A percentile compares a stretch with the other conserved stretches of the same genome.
Evolutionary conservation across 768 basidiomycete genomes (phyloP).

Genomic region (Trametes punicea): DNA sequence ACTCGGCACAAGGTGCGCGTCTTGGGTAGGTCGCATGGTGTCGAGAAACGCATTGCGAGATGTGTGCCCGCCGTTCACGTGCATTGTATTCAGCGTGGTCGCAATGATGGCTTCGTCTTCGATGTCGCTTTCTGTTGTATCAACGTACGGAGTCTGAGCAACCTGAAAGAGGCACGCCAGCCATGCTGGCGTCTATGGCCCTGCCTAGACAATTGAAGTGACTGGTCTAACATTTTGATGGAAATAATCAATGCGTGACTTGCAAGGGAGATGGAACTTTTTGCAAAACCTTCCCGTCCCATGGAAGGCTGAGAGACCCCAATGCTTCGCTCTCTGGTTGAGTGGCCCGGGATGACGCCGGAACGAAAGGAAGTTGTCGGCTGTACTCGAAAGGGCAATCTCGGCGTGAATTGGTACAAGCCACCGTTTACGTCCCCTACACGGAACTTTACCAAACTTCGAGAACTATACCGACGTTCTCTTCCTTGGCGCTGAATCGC

Average conservation of each 20-base stretch:
- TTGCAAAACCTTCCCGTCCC: no score
- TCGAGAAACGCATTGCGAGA: background rate
- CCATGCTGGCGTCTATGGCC: background rate
- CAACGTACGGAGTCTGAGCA: background rate
- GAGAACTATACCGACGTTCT: background rate
- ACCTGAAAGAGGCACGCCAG: background rate
- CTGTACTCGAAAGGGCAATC: background rate
- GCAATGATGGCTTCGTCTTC: slow-evolving; percentile 9
- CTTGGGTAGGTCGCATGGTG: slow-evolving; percentile 6
- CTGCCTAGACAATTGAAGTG: background rate
- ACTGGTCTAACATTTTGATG: background rate
- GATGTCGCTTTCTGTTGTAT: background rate
- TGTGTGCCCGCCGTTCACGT: slow-evolving; percentile 5
- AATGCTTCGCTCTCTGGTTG: background rate
- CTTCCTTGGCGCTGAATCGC: background rate
- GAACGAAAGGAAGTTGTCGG: background rate
- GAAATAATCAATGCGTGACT: background rate
- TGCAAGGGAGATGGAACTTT: background rate
- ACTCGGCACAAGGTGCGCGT: background rate
- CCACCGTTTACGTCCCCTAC: no score
- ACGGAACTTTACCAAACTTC: background rate
- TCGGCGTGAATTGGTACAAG: no score
- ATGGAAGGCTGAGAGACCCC: no score
- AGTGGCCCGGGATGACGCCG: background rate
- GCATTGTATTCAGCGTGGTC: slow-evolving; percentile 1